Conservation (phyloP, 768 basidiomycete genomes). For the Vararia minispora region DNA sequence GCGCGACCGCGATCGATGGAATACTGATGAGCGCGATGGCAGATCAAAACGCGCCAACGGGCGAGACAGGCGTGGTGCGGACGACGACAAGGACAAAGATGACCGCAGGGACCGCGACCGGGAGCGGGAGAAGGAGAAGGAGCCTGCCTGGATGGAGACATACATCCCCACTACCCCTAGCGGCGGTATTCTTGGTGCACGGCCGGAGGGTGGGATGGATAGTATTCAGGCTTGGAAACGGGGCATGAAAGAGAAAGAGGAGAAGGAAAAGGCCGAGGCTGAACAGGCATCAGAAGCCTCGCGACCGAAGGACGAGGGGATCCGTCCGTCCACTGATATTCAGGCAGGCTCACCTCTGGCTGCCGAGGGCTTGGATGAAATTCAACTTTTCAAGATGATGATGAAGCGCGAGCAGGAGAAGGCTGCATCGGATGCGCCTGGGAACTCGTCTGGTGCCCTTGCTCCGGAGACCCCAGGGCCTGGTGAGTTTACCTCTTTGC, state of each 20-base stretch:
- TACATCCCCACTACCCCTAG: constrained; percentile 54
- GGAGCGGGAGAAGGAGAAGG: constrained; percentile 61
- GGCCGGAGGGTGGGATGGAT: constrained; percentile 60
- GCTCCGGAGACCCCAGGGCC: constrained; percentile 3
- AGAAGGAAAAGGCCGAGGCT: constrained; percentile 35
- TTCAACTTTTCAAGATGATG: constrained; percentile 71
- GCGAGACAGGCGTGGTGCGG: constrained; percentile 53
- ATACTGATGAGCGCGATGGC: constrained; percentile 54
- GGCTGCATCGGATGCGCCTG: constrained; percentile 22
- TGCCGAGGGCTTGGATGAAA: constrained; percentile 83
- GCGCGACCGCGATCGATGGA: constrained; percentile 38
- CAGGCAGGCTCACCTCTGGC: too few species aligned
- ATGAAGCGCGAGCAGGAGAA: constrained; percentile 69
- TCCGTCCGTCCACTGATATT: constrained; percentile 17
- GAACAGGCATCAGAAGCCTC: constrained; percentile 10
- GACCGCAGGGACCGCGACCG: constrained; percentile 41
- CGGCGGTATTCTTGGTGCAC: constrained; percentile 55
- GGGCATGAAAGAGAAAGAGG: constrained; percentile 66
- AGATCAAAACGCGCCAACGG: constrained; percentile 47
- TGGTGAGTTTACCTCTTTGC: constrained; percentile 5
- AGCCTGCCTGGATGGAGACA: constrained; percentile 90
- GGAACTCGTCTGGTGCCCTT: neutral
- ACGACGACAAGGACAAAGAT: constrained; percentile 33
- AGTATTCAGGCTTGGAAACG: constrained; percentile 85
- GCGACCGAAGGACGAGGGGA: constrained; percentile 5